Conservation (phyloP, 306 rosid genomes). For the Prunus salicina region DNA sequence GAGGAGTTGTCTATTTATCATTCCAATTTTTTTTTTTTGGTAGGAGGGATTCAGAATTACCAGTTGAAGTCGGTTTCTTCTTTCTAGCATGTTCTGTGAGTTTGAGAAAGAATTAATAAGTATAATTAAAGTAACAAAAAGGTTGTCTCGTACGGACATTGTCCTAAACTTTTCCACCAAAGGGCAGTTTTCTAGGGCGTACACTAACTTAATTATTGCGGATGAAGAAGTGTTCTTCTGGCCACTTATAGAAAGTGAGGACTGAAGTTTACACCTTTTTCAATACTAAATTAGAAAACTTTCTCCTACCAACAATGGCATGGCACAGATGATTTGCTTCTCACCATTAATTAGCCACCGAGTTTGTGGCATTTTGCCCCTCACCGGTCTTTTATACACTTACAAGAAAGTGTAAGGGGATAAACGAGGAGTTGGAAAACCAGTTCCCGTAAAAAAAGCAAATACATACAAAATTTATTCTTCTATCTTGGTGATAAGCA, state of each 20-base stretch:
- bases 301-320: background rate
- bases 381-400: no score
- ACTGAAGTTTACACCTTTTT: background rate
- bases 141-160: background rate
- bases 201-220: background rate
- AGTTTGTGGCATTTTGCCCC: background rate
- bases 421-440: rapidly evolving
- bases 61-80: background rate
- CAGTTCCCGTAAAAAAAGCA: no score
- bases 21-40: no score
- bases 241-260: background rate
- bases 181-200: background rate
- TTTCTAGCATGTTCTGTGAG: background rate
- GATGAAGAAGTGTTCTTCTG: background rate
- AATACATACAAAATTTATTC: no score
- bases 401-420: rapidly evolving
- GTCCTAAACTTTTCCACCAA: background rate
- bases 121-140: background rate
- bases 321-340: background rate
- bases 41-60: background rate
- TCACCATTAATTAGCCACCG: background rate
- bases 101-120: background rate
- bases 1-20: background rate
- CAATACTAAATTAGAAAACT: background rate
- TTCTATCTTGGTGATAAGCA: background rate